Conservation (phyloP, 768 basidiomycete species). For the Asterophora lycoperdoides region DNA sequence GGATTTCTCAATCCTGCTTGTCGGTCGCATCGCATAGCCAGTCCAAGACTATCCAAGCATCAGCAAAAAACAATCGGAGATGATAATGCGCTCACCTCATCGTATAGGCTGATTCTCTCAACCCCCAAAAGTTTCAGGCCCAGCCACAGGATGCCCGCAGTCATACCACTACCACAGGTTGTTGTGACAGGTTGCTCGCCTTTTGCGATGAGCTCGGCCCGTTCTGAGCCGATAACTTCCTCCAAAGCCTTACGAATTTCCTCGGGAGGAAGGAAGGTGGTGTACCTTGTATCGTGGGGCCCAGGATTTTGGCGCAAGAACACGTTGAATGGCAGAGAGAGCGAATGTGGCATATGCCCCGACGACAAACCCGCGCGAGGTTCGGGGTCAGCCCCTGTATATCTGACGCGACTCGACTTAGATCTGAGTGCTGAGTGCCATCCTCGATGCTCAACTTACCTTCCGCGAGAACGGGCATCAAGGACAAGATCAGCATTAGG, state of each 20-base stretch:
- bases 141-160: conserved; percentile 92
- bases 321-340: conserved; percentile 76
- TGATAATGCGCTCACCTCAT: conserved; percentile 63
- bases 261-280: conserved; percentile 52
- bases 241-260: conserved; percentile 60
- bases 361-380: conserved; percentile 84
- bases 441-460: conserved; percentile 41
- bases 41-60: conserved; percentile 77
- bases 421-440: neutral
- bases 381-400: conserved; percentile 77
- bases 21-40: conserved; percentile 76
- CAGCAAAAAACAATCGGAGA: neutral
- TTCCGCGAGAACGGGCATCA: conserved; percentile 81
- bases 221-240: conserved; percentile 55
- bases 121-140: conserved; percentile 74
- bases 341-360: conserved; percentile 88
- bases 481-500: conserved; percentile 64
- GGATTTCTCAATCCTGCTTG: conserved; percentile 58
- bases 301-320: conserved; percentile 52
- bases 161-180: conserved; percentile 97
- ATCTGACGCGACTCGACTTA: conserved; percentile 42
- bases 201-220: conserved; percentile 50
- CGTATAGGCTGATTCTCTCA: conserved; percentile 70
- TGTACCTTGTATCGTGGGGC: conserved; percentile 45
- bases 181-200: conserved; percentile 64